Conservation (phyloP, 148 eudicot species). For the Selenicereus undatus region DNA sequence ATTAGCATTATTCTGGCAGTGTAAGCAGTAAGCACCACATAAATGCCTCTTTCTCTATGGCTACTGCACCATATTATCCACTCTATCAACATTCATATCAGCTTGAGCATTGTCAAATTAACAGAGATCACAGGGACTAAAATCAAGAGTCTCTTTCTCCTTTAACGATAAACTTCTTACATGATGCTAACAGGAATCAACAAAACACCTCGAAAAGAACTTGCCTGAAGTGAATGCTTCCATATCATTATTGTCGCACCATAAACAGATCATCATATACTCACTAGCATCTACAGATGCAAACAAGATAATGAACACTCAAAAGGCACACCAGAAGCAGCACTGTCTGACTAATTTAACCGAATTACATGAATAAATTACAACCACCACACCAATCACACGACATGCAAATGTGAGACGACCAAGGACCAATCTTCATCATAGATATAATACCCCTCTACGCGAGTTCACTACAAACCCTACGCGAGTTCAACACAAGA, state of each 20-base stretch:
- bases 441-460: no score
- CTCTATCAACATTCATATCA: no score
- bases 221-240: neutral
- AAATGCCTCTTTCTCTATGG: neutral
- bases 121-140: no score
- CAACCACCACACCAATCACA: conserved; percentile 11
- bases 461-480: conserved; percentile 11
- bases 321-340: neutral
- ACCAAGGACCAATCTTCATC: neutral
- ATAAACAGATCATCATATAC: neutral
- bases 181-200: neutral
- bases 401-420: neutral
- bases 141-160: no score
- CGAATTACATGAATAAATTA: conserved; percentile 22
- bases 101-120: no score
- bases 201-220: neutral
- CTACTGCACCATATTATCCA: no score
- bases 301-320: neutral
- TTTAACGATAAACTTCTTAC: no score
- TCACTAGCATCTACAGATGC: neutral
- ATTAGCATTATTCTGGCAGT: neutral
- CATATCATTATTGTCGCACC: neutral
- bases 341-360: neutral
- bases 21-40: neutral
- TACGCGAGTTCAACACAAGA: neutral